These are phyloP conservation scores for Tripterygium wilfordii DNA, from an alignment of 177 flowering plant species.

Conservation along the genomic window DNA sequence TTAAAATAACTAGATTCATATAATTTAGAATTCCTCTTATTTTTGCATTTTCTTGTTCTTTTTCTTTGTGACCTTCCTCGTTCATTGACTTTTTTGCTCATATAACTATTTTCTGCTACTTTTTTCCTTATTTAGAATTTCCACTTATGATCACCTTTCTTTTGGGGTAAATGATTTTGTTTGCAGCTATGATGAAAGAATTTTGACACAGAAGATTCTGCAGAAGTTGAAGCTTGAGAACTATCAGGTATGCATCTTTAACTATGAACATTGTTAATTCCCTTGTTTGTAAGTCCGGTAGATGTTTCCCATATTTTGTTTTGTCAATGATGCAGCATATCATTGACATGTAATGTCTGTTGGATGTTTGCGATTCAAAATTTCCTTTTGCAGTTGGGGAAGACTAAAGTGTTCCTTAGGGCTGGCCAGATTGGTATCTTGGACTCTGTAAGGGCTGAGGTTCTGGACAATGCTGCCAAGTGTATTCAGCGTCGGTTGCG, in stretches of 20 bases:
- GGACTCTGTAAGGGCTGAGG: constrained; percentile 80
- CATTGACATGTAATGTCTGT: no score
- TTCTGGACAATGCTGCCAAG: constrained; percentile 78
- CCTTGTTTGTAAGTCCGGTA: neutral
- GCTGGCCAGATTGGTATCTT: constrained; percentile 92
- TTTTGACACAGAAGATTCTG: constrained; percentile 59
- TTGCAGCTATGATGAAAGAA: constrained; percentile 71
- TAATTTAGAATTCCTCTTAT: neutral
- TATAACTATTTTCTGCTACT: neutral
- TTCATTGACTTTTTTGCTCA: no score
- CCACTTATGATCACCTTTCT: neutral
- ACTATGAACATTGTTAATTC: neutral
- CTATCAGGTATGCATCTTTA: constrained; percentile 58
- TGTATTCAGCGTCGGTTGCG: constrained; percentile 57
- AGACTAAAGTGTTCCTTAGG: constrained; percentile 81
- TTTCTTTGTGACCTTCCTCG: no score
- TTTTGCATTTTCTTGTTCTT: neutral
- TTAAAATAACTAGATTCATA: no score
- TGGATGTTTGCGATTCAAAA: neutral
- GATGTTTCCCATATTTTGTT: neutral
- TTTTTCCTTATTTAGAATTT: neutral
- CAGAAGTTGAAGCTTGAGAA: constrained; percentile 70
- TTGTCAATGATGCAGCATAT: no score
- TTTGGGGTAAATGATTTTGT: constrained; percentile 1
- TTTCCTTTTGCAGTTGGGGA: constrained; percentile 62